A percentile compares a stretch with the other conserved stretches of the same genome.
These are phyloP conservation scores for Erodium texanum DNA, from an alignment of 441 rosid genomes.

Conservation along the genomic window DNA sequence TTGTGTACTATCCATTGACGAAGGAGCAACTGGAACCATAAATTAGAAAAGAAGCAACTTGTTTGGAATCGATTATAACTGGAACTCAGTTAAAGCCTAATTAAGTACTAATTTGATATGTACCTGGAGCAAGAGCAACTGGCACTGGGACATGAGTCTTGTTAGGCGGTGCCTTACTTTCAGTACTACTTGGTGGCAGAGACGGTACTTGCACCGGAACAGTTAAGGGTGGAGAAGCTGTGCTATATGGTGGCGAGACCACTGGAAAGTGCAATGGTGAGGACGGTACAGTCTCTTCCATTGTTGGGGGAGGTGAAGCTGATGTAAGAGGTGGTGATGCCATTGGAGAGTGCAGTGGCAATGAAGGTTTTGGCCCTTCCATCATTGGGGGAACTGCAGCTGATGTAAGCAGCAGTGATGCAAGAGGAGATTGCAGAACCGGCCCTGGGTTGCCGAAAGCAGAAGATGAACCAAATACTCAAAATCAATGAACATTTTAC, in stretches of 20 bases:
- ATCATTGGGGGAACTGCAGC: slow-evolving; percentile 29
- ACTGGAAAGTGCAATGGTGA: slow-evolving; percentile 13
- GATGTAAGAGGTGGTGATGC: slow-evolving; percentile 31
- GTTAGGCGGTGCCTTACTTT: slow-evolving; percentile 16
- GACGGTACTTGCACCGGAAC: slow-evolving; percentile 15
- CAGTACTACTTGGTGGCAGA: not conserved
- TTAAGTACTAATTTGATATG: slow-evolving; percentile 11
- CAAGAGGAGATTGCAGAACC: not conserved
- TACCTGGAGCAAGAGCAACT: slow-evolving; percentile 35
- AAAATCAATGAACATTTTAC: slow-evolving; percentile 7
- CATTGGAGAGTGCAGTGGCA: not conserved
- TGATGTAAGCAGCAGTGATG: slow-evolving; percentile 27
- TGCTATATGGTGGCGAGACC: slow-evolving; percentile 21
- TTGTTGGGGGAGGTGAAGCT: slow-evolving; percentile 28
- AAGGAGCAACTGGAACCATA: slow-evolving; percentile 34
- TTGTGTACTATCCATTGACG: slow-evolving; percentile 19
- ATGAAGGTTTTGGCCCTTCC: not conserved
- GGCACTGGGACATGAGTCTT: slow-evolving; percentile 32
- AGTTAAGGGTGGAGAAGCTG: slow-evolving; percentile 24
- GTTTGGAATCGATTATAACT: slow-evolving; percentile 5
- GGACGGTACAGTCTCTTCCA: slow-evolving; percentile 10
- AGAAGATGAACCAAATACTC: not conserved
- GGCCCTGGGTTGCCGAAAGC: not conserved
- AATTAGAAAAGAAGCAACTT: slow-evolving; percentile 17
- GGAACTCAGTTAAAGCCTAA: slow-evolving; percentile 9